phyloP scores from a whole-genome alignment of 257 asterid genomes.

The Mitragyna speciosa region DNA sequence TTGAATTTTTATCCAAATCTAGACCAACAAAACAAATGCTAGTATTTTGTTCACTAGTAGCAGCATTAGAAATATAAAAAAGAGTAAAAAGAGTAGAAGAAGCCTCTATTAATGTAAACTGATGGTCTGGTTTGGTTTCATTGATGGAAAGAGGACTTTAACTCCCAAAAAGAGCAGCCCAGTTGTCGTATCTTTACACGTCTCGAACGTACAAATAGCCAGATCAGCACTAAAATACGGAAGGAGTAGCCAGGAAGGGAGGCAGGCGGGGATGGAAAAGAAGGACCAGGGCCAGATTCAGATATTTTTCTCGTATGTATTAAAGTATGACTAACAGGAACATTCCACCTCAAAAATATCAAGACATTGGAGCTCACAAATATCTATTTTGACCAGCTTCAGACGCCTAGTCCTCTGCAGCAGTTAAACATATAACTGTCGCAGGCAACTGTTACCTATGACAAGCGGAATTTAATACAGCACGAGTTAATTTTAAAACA shows the following conservation, averaged over 20 bases:
- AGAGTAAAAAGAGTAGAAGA: background rate
- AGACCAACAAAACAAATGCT: conserved; percentile 1
- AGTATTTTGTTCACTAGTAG: background rate
- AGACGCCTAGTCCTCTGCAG: background rate
- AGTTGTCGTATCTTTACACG: conserved; percentile 41
- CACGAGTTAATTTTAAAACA: too few species aligned
- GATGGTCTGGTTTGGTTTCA: background rate
- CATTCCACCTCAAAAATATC: conserved; percentile 6
- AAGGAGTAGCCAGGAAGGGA: background rate
- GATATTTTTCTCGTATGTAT: background rate
- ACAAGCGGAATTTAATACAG: background rate
- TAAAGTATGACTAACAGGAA: background rate
- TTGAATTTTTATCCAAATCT: background rate
- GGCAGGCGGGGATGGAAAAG: background rate
- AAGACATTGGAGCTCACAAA: background rate
- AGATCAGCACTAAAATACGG: background rate
- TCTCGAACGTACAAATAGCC: conserved; percentile 19
- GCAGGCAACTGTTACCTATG: background rate
- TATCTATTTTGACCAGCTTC: background rate
- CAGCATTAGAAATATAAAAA: background rate
- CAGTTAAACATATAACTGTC: background rate
- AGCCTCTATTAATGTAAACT: background rate
- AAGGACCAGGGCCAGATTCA: background rate
- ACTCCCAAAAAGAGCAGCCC: conserved; percentile 26
- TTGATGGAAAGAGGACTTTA: background rate